Conservation (phyloP, 345 rosid species). For the Psidium guajava region DNA sequence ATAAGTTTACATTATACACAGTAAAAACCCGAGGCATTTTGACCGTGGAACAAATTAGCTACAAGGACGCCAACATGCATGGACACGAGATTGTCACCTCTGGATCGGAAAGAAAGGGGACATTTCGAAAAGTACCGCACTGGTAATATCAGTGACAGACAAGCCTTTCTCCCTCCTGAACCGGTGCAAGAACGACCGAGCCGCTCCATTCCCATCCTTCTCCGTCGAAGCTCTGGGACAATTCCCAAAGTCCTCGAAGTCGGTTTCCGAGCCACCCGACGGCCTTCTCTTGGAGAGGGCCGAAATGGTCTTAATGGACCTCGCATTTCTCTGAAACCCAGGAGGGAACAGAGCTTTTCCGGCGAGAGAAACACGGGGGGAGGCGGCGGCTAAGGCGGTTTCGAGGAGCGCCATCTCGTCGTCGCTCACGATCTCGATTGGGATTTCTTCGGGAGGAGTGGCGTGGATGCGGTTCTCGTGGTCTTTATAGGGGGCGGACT, state of each 20-base stretch:
- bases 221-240: not conserved
- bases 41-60: not conserved
- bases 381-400: constrained; percentile 50
- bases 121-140: constrained; percentile 24
- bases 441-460: constrained; percentile 25
- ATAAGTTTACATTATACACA: not conserved
- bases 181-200: constrained; percentile 25
- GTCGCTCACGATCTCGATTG: constrained; percentile 67
- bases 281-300: constrained; percentile 28
- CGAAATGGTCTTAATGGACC: constrained; percentile 25
- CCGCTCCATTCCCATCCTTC: constrained; percentile 7
- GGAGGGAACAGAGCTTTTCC: constrained; percentile 13
- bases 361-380: constrained; percentile 18
- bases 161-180: constrained; percentile 48
- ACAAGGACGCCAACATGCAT: not conserved
- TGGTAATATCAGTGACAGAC: constrained; percentile 58
- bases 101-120: not conserved
- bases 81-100: not conserved
- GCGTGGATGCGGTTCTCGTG: constrained; percentile 3
- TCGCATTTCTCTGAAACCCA: constrained; percentile 12
- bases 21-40: not conserved
- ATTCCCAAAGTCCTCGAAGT: constrained; percentile 50
- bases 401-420: constrained; percentile 85
- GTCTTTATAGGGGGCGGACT: constrained; percentile 11
- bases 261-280: constrained; percentile 9